Evolutionary conservation across 1,284 basidiomycete genomes (phyloP).

Genomic region (Termitomyces sp.): DNA sequence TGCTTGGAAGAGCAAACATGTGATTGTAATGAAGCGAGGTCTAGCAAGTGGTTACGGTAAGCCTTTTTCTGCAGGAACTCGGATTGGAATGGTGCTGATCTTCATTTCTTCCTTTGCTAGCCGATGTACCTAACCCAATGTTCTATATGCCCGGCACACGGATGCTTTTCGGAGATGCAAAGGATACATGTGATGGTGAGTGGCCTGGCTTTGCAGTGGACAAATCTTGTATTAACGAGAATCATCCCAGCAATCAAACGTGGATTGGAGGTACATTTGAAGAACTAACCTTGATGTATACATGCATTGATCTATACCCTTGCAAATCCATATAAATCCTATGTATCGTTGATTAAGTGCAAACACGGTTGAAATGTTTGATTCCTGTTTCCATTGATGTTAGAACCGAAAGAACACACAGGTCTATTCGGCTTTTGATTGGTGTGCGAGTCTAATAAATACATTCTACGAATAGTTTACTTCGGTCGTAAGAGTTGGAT

Average conservation of each 20-base stretch:
- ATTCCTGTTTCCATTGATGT: background rate
- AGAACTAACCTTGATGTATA: conserved; percentile 7
- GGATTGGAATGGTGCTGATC: conserved; percentile 7
- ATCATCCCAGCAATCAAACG: conserved; percentile 47
- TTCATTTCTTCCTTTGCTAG: conserved; percentile 34
- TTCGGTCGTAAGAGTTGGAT: background rate
- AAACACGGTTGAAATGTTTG: background rate
- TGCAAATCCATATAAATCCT: too few relatives aligned
- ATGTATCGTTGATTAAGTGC: background rate
- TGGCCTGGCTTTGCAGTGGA: conserved; percentile 2
- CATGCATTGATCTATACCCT: background rate
- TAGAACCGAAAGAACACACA: too few relatives aligned
- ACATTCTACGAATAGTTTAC: background rate
- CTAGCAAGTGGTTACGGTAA: conserved; percentile 79
- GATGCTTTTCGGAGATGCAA: conserved; percentile 88
- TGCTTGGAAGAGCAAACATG: conserved; percentile 87
- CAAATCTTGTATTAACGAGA: background rate
- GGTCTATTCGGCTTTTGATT: background rate
- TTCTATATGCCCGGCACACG: conserved; percentile 85
- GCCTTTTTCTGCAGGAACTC: conserved; percentile 16
- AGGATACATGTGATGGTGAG: conserved; percentile 78
- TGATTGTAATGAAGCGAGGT: conserved; percentile 85
- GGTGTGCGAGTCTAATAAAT: background rate
- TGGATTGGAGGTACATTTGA: conserved; percentile 41
- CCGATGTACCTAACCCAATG: conserved; percentile 85